phyloP scores from a whole-genome alignment of 768 basidiomycete species.

The Pleurotus djamor region DNA sequence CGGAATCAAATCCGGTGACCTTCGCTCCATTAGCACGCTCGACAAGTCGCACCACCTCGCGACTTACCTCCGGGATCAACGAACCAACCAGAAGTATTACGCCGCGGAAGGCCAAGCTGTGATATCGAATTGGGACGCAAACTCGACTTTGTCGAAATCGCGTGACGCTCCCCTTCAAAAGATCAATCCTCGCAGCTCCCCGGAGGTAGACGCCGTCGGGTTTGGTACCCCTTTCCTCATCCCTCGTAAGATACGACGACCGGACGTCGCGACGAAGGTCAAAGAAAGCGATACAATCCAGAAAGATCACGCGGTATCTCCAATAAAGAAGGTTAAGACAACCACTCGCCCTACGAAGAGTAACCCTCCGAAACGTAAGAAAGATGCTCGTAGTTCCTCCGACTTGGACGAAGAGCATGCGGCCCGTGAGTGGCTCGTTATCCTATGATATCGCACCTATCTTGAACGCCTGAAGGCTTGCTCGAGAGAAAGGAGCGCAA shows the following conservation, averaged over 20 bases:
- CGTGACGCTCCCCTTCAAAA: not conserved
- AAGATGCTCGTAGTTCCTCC: not conserved
- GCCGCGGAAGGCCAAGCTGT: slow-evolving; percentile 34
- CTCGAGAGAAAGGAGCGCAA: slow-evolving; percentile 65
- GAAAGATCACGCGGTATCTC: not conserved
- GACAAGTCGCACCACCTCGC: slow-evolving; percentile 41
- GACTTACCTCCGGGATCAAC: slow-evolving; percentile 51
- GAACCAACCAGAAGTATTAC: slow-evolving; percentile 37
- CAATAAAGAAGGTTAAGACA: not conserved
- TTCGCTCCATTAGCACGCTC: slow-evolving; percentile 16
- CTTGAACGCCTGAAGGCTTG: slow-evolving; percentile 40
- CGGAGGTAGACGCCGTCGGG: slow-evolving; percentile 17
- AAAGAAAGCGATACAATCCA: not conserved
- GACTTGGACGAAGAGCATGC: slow-evolving; percentile 16
- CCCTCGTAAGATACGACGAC: slow-evolving; percentile 28
- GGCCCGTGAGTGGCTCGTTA: slow-evolving; percentile 16
- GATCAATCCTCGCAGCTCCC: too few species aligned
- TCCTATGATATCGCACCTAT: not conserved
- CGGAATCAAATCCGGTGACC: not conserved
- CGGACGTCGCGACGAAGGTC: not conserved
- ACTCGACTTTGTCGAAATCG: not conserved
- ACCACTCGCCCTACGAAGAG: not conserved
- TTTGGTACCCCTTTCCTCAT: slow-evolving; percentile 58
- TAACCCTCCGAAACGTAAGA: not conserved
- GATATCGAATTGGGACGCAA: slow-evolving; percentile 25